These are phyloP conservation scores for Colletotrichum gigasporum DNA, from an alignment of 2,329 filamentous ascomycete genomes.

Conservation along the genomic window DNA sequence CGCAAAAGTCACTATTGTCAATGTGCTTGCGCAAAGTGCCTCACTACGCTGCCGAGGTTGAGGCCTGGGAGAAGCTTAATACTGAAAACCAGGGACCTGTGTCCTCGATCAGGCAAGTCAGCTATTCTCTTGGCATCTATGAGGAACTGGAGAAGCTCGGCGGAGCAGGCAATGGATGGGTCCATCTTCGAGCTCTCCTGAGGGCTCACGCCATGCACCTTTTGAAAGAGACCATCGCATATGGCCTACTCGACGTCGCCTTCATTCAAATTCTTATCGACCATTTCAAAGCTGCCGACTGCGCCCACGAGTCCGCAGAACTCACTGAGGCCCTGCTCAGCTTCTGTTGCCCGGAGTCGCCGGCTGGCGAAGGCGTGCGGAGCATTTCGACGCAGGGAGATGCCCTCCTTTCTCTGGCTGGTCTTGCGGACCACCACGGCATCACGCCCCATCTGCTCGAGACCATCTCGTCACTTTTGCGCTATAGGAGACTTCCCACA, in stretches of 20 bases:
- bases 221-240: constrained; percentile 50
- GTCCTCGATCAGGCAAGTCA: constrained; percentile 44
- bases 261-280: constrained; percentile 52
- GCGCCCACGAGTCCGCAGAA: constrained; percentile 50
- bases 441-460: background rate
- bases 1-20: constrained; percentile 52
- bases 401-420: constrained; percentile 44
- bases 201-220: constrained; percentile 57
- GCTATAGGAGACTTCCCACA: background rate
- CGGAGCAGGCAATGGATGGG: constrained; percentile 52
- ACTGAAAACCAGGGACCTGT: constrained; percentile 48
- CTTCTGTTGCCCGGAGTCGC: constrained; percentile 46
- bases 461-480: background rate
- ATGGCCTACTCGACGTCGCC: constrained; percentile 50
- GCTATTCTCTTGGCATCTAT: constrained; percentile 57
- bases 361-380: background rate
- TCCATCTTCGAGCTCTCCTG: constrained; percentile 53
- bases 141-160: constrained; percentile 57
- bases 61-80: constrained; percentile 50
- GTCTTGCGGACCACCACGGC: constrained; percentile 31
- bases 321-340: constrained; percentile 48
- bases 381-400: background rate
- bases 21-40: constrained; percentile 61
- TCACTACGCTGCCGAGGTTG: constrained; percentile 55
- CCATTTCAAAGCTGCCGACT: constrained; percentile 48